Evolutionary conservation across 2,329 filamentous ascomycete species (phyloP).

Genomic region (Phoma sp.): DNA sequence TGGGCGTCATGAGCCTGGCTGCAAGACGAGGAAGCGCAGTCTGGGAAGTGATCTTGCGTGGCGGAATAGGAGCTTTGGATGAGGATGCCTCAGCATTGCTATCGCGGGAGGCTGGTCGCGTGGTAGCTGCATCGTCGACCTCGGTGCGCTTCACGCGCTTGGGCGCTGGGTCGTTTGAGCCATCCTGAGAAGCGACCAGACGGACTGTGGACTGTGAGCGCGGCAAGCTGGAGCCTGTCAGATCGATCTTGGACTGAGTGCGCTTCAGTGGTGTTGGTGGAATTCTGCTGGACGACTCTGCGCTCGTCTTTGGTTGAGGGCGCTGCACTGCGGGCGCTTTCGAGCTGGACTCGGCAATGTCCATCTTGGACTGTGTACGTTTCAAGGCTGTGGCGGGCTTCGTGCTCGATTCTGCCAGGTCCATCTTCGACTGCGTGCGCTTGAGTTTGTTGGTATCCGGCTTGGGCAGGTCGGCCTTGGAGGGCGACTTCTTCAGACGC

Average conservation of each 20-base stretch:
- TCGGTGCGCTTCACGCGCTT: slow-evolving; percentile 76
- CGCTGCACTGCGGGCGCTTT: slow-evolving; percentile 58
- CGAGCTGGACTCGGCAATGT: slow-evolving; percentile 62
- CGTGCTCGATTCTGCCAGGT: slow-evolving; percentile 65
- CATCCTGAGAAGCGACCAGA: slow-evolving; percentile 31
- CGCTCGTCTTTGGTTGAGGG: slow-evolving; percentile 63
- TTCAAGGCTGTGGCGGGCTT: slow-evolving; percentile 50
- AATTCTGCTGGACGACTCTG: slow-evolving; percentile 61
- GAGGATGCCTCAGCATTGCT: slow-evolving; percentile 17
- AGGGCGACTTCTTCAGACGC: slow-evolving; percentile 57
- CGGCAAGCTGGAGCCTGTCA: slow-evolving; percentile 56
- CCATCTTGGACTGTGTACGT: slow-evolving; percentile 64
- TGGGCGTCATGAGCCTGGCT: slow-evolving; percentile 72
- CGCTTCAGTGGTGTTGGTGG: slow-evolving; percentile 58
- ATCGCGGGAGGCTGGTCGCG: slow-evolving; percentile 63
- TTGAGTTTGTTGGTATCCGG: slow-evolving; percentile 55
- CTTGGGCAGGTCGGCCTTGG: slow-evolving; percentile 57
- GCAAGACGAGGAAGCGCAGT: slow-evolving; percentile 56
- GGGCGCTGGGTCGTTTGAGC: slow-evolving; percentile 50
- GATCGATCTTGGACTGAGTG: slow-evolving; percentile 63
- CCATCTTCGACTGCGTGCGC: slow-evolving; percentile 64
- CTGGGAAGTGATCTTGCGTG: slow-evolving; percentile 38
- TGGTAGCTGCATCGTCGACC: slow-evolving; percentile 72
- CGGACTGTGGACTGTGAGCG: slow-evolving; percentile 46
- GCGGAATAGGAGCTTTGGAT: slow-evolving; percentile 27